These are phyloP conservation scores for Mycena galopus DNA, from an alignment of 768 basidiomycete genomes.

Conservation along the genomic window DNA sequence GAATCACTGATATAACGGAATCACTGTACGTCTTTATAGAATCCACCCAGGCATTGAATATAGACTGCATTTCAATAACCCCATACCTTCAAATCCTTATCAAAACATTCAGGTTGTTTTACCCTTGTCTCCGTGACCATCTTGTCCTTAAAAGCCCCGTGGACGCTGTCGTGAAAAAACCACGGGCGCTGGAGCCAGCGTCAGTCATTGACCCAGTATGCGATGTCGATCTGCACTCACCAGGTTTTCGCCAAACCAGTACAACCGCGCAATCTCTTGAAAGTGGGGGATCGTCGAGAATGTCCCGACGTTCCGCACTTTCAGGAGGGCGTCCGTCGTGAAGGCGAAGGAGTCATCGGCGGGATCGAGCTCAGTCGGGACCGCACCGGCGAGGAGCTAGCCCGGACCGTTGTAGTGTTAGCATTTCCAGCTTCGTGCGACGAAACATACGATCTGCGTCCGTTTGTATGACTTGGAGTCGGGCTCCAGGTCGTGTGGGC, in stretches of 20 bases:
- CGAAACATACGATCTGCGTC: background rate
- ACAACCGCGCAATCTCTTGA: constrained; percentile 20
- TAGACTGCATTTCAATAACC: constrained; percentile 3
- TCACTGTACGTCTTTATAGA: no score
- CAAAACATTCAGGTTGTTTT: constrained; percentile 8
- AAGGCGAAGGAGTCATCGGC: constrained; percentile 6
- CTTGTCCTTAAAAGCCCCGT: background rate
- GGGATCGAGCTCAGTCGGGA: background rate
- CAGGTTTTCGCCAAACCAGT: constrained; percentile 26
- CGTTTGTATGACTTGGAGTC: background rate
- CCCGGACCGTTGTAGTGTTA: no score
- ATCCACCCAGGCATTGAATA: no score
- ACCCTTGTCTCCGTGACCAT: constrained; percentile 8
- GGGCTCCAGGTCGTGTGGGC: constrained; percentile 11
- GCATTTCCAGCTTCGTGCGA: background rate
- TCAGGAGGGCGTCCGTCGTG: constrained; percentile 20
- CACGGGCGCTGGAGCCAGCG: constrained; percentile 16
- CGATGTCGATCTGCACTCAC: background rate
- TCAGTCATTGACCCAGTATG: no score
- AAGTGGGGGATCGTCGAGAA: constrained; percentile 25
- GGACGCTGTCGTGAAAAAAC: constrained; percentile 14
- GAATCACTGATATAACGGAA: no score
- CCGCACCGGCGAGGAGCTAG: constrained; percentile 20
- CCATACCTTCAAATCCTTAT: constrained; percentile 24
- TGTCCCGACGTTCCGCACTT: constrained; percentile 10